Evolutionary conservation across 2,329 filamentous ascomycete species (phyloP).

Genomic region (Cladosporium velox): DNA sequence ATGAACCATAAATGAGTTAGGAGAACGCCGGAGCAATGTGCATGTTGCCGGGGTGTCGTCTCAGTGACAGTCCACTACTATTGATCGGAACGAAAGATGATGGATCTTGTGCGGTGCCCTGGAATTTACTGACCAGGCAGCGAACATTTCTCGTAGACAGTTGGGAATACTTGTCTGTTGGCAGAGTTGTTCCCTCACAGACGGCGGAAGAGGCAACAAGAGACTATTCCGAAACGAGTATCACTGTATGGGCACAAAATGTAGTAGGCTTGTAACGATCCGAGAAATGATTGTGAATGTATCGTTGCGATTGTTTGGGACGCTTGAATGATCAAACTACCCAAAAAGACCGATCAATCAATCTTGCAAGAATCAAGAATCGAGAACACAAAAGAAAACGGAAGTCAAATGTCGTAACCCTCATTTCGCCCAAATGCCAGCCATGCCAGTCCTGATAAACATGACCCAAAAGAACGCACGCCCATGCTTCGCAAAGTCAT

Average conservation of each 20-base stretch:
- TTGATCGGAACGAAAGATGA: too few species aligned
- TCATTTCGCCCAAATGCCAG: neutral
- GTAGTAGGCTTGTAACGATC: neutral
- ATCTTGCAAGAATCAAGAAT: neutral
- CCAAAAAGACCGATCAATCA: neutral
- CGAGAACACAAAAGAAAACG: neutral
- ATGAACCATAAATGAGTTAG: too few species aligned
- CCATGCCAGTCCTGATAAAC: neutral
- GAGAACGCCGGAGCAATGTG: too few species aligned
- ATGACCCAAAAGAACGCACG: neutral
- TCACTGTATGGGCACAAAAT: neutral
- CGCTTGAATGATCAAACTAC: neutral
- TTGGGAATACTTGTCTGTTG: too few species aligned
- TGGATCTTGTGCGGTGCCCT: too few species aligned
- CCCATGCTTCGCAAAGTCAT: neutral
- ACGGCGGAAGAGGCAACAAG: too few species aligned
- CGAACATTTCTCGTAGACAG: too few species aligned
- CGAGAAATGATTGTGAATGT: neutral
- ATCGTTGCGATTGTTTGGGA: neutral
- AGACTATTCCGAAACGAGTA: neutral
- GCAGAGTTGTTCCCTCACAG: too few species aligned
- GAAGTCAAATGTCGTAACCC: neutral
- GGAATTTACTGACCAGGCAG: too few species aligned
- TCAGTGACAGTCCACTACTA: too few species aligned
- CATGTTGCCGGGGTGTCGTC: too few species aligned